phyloP scores from a whole-genome alignment of 306 rosid species.

The Cucumis sativus region Cucumber_9930_V3 NC_026656.2:8894001-8894500 shows the following conservation, averaged over 20 bases:
- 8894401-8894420: too few relatives aligned
- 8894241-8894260: too few relatives aligned
- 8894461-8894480: too few relatives aligned
- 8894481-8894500: too few relatives aligned
- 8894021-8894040: not conserved
- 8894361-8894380: too few relatives aligned
- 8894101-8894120: not conserved
- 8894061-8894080: not conserved
- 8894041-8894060: not conserved
- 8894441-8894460: too few relatives aligned
- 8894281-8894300: not conserved
- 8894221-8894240: not conserved
- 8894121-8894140: not conserved
- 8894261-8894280: too few relatives aligned
- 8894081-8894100: not conserved
- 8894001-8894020: not conserved
- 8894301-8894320: too few relatives aligned
- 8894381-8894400: too few relatives aligned
- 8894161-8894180: not conserved
- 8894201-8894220: not conserved
- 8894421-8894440: too few relatives aligned
- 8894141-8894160: not conserved
- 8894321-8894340: too few relatives aligned
- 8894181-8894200: not conserved
- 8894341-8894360: not conserved